Evolutionary conservation across 257 asterid species (phyloP), one percentile per base, ranked within the genome.

Genomic region (Rauvolfia tetraphylla): DNA sequence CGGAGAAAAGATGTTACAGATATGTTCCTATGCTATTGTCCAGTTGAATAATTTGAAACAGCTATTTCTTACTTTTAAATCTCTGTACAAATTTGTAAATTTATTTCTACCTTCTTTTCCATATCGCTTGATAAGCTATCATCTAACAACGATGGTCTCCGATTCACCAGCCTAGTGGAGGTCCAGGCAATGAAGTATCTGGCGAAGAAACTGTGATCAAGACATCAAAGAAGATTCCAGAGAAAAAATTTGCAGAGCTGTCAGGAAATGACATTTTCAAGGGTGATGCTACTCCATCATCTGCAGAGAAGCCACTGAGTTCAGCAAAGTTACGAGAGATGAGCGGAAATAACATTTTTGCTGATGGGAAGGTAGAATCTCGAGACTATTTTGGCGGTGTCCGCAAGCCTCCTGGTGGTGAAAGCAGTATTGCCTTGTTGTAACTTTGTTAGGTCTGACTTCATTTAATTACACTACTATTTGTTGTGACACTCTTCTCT

Each of bases 371-470:
- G 73, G 91, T 72, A 71, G 98, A 95, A 73, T 93, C 98, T 13
- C 89, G 99, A 1, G 99, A 95, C 84, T 93, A 88, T 85, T 90
- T 90, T 10, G 99, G 99, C 2, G 99, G 99, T 38, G 98, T 93
- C 36, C 97, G 99, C 80, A 95, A 95, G 88, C 99, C 99, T 25
- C 99, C 99, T 0, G 99, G 99, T 31, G 99, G 99, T 0, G 98
- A 90, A 81, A 95, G 99, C 99, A 93, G 97, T 89, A 95, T 95
- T 56, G 96, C 98, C 49, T 83, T 95, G 84, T 95, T 95, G 86
- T 93, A 89, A 87, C 83, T 76, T 78, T 73, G 78, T 78, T 89
- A 87, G 95, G 85, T 83, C 93, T 87, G 80, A 88, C 96, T 83
- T 67, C 54, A 82, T 39, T 78, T 22, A 49, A 73, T 78, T 76